These are phyloP conservation scores for Amanita fuliginea DNA, from an alignment of 768 basidiomycete species.

Conservation along the genomic window DNA sequence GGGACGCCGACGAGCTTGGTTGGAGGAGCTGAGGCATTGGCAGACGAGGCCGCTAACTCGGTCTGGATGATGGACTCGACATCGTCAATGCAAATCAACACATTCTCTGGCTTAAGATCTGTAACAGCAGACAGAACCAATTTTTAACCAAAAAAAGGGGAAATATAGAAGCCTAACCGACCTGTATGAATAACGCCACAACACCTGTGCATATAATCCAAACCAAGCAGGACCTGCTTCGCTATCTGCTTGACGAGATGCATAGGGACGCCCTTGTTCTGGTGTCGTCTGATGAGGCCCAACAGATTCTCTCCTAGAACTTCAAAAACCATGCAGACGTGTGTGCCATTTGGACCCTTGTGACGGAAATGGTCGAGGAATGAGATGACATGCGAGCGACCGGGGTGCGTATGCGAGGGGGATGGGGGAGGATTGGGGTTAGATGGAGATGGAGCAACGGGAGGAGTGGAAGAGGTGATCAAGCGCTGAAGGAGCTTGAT, in stretches of 20 bases:
- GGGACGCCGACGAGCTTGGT: slow-evolving; percentile 87
- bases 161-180: slow-evolving; percentile 16
- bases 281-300: slow-evolving; percentile 94
- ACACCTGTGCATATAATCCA: slow-evolving; percentile 97
- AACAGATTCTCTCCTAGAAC: slow-evolving; percentile 96
- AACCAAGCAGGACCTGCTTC: slow-evolving; percentile 88
- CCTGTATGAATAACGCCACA: slow-evolving; percentile 97
- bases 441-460: slow-evolving; percentile 31
- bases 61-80: slow-evolving; percentile 87
- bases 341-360: slow-evolving; percentile 91
- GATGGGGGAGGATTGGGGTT: slow-evolving; percentile 41
- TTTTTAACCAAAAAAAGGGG: not conserved
- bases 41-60: slow-evolving; percentile 47
- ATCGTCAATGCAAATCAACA: slow-evolving; percentile 93
- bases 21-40: slow-evolving; percentile 35
- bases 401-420: slow-evolving; percentile 69
- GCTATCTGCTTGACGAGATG: slow-evolving; percentile 90
- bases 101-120: slow-evolving; percentile 98
- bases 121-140: not conserved
- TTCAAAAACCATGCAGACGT: slow-evolving; percentile 99
- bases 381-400: slow-evolving; percentile 89
- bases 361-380: slow-evolving; percentile 98
- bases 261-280: slow-evolving; percentile 96
- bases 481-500: slow-evolving; percentile 96
- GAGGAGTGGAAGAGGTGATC: slow-evolving; percentile 69